These are phyloP conservation scores for Microsporum audouinii DNA, from an alignment of 2,329 filamentous ascomycete genomes.

Conservation along the genomic window DNA sequence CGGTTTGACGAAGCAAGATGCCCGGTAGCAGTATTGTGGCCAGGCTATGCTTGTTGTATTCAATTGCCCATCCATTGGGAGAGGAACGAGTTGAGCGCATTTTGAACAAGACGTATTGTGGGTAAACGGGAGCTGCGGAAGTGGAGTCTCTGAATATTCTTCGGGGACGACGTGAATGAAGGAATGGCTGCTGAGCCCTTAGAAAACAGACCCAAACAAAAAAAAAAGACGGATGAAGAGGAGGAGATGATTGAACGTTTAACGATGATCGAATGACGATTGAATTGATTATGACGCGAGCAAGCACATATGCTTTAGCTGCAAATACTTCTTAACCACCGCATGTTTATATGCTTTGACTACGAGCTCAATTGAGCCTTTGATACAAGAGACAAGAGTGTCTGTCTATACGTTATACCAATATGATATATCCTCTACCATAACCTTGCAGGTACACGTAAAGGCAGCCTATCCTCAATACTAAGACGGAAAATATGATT, in stretches of 20 bases:
- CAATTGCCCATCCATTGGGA: constrained; percentile 1
- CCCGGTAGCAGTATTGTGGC: neutral
- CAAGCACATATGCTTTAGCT: neutral
- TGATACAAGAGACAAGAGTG: neutral
- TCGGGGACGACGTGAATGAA: neutral
- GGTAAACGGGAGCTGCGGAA: neutral
- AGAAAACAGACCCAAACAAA: neutral
- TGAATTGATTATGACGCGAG: neutral
- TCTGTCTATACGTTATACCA: neutral
- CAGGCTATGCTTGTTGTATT: constrained; percentile 1
- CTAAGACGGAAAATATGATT: too few relatives aligned
- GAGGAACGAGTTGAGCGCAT: neutral
- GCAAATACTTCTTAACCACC: neutral
- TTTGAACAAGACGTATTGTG: neutral
- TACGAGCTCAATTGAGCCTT: neutral
- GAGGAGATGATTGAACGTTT: neutral
- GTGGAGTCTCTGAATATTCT: neutral
- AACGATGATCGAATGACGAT: neutral
- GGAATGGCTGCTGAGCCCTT: neutral
- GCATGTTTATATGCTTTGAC: neutral
- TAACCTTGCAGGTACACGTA: neutral
- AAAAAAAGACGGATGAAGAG: neutral
- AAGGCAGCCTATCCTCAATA: too few relatives aligned
- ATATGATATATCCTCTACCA: neutral
- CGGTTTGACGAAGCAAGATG: neutral